These are phyloP conservation scores for Talaromyces pinophilus DNA, from an alignment of 2,329 filamentous ascomycete species.

Conservation along the genomic window DNA sequence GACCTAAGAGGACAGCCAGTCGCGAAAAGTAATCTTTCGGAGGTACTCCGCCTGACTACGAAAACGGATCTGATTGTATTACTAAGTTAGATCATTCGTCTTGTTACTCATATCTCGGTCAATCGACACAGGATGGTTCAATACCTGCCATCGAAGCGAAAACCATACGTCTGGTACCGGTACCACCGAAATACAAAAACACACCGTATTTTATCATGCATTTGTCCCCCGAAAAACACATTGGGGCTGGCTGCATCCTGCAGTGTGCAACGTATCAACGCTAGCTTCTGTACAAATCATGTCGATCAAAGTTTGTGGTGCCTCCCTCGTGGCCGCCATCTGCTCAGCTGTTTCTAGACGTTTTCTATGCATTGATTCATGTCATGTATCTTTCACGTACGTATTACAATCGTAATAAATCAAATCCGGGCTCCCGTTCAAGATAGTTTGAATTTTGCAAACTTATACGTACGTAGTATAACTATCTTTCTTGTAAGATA, in stretches of 20 bases:
- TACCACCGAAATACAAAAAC: neutral
- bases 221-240: neutral
- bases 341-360: slow-evolving; percentile 11
- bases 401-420: neutral
- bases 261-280: neutral
- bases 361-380: slow-evolving; percentile 10
- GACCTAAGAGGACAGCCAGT: neutral
- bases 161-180: neutral
- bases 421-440: neutral
- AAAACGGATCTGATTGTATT: neutral
- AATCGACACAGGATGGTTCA: neutral
- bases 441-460: neutral
- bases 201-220: neutral
- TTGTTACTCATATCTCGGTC: neutral
- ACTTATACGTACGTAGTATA: neutral
- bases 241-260: slow-evolving; percentile 10
- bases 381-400: neutral
- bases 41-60: neutral
- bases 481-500: neutral
- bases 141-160: neutral
- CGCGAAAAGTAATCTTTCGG: neutral
- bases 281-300: neutral
- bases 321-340: slow-evolving; percentile 24
- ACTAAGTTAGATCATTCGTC: neutral
- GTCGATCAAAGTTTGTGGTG: slow-evolving; percentile 9